phyloP scores from a whole-genome alignment of 192 early-diverging fungal species.

The Paraglomus occultum region DNA sequence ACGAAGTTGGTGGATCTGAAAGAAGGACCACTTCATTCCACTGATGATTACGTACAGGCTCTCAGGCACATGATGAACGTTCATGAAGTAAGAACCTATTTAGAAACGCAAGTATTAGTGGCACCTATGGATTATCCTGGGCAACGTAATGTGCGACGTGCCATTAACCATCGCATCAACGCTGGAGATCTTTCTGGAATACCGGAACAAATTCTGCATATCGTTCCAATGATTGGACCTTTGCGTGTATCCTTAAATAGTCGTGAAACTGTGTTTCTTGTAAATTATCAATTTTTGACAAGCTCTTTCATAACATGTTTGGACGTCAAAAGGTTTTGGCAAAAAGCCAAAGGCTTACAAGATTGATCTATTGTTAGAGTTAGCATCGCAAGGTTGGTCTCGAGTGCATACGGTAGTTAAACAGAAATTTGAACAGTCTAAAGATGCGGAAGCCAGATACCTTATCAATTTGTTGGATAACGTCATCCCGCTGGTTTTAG shows the following conservation, averaged over 20 bases:
- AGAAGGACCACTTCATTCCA: slow-evolving; percentile 7
- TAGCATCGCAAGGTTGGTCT: background rate
- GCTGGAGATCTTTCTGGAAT: background rate
- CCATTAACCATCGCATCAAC: background rate
- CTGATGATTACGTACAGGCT: no score
- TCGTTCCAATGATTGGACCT: background rate
- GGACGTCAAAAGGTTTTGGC: slow-evolving; percentile 6
- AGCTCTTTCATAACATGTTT: no score
- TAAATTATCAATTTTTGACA: slow-evolving; percentile 21
- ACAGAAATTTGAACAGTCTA: slow-evolving; percentile 8
- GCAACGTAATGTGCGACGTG: background rate
- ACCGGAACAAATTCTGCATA: background rate
- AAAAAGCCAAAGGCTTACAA: slow-evolving; percentile 13
- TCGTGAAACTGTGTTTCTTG: slow-evolving; percentile 10
- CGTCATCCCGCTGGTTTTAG: background rate
- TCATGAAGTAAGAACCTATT: background rate
- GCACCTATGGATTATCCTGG: slow-evolving; percentile 21
- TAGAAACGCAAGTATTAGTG: no score
- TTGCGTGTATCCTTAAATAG: slow-evolving; percentile 7
- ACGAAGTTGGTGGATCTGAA: slow-evolving; percentile 6
- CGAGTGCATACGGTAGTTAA: background rate
- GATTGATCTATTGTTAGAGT: no score
- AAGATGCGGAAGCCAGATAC: slow-evolving; percentile 16
- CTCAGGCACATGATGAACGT: no score
- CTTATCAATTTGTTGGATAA: slow-evolving; percentile 17